Evolutionary conservation across 2,329 filamentous ascomycete species (phyloP), one percentile per base, ranked within the genome.

Genomic region (Colletotrichum sp.): DNA sequence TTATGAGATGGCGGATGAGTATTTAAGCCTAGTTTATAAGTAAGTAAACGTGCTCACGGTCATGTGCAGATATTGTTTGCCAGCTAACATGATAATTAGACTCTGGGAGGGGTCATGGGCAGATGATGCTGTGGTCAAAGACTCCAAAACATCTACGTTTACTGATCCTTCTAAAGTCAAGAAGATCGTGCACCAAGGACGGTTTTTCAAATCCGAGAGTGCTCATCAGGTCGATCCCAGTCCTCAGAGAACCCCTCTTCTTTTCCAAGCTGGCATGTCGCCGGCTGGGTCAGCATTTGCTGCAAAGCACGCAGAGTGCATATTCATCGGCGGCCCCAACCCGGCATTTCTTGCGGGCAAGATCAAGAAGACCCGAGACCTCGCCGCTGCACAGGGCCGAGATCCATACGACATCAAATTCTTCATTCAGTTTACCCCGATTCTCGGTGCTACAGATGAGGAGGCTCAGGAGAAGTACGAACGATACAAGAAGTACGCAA

Each of bases 181-280:
- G 28, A 77, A 72, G 34, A 73, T 77, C 28, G 72, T 75, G 10
- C 75, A 77, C 48, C 16, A 75, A 16, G 75, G 72, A 34, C 64
- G 60, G 57, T 24, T 43, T 32, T 71, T 43, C 64, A 32, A 52
- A 26, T 64, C 64, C 10, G 21, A 67, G n/a, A 30, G 36, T 26
- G 64, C 38, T 12, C 64, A 67, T 21, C 64, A 67, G 15, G 64
- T 67, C 18, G 64, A 67, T 26, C 64, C 64, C 13, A 52, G 36
- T 24, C 64, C 64, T 26, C 64, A 67, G 28, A 21, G 38, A 21
- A 80, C 79, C 4, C 79, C 79, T 3, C 75, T 81, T 2, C 70
- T 81, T 26, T 80, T 80, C 63, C 78, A 80, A 63, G 79, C 79
- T 8, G 79, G 79, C 36, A 78, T 77, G 9, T 80, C 79, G 15